Conservation (phyloP, 2,329 filamentous ascomycete species). For the Cladosporium sp. region DNA sequence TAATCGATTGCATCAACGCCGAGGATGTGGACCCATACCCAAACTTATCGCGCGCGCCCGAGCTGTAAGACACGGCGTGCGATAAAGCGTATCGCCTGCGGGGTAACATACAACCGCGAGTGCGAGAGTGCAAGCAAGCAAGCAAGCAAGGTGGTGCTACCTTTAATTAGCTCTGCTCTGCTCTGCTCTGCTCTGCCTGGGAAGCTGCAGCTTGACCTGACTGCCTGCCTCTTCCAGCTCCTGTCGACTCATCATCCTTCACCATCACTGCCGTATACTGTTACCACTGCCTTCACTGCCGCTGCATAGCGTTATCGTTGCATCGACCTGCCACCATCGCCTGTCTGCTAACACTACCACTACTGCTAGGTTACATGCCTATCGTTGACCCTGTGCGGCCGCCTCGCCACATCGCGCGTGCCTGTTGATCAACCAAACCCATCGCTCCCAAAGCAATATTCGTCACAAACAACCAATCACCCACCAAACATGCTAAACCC, state of each 20-base stretch:
- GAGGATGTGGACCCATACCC: not conserved
- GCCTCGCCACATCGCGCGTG: not conserved
- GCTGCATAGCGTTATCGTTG: constrained; percentile 7
- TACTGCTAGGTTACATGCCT: constrained; percentile 6
- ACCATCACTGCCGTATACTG: not conserved
- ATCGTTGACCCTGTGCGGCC: not conserved
- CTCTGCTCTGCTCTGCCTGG: not conserved
- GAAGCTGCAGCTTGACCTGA: not conserved
- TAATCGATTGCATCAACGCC: not conserved
- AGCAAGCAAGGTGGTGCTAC: not conserved
- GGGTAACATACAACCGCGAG: not conserved
- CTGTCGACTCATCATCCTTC: not conserved
- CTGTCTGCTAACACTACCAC: not conserved
- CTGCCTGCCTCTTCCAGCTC: constrained; percentile 1
- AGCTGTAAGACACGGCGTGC: not conserved
- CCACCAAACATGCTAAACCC: constrained; percentile 8
- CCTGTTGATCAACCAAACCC: not conserved
- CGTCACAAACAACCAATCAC: not conserved
- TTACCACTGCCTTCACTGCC: not conserved
- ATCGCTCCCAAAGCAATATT: not conserved
- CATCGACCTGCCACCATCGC: not conserved
- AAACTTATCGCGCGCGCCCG: not conserved
- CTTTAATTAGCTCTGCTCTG: constrained; percentile 1
- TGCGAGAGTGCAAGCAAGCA: not conserved
- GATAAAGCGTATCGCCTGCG: not conserved